A percentile compares a stretch with the other conserved stretches of the same genome.
These are phyloP conservation scores for Adansonia madagascariensis DNA, from an alignment of 441 rosid genomes.

Conservation along the genomic window DNA sequence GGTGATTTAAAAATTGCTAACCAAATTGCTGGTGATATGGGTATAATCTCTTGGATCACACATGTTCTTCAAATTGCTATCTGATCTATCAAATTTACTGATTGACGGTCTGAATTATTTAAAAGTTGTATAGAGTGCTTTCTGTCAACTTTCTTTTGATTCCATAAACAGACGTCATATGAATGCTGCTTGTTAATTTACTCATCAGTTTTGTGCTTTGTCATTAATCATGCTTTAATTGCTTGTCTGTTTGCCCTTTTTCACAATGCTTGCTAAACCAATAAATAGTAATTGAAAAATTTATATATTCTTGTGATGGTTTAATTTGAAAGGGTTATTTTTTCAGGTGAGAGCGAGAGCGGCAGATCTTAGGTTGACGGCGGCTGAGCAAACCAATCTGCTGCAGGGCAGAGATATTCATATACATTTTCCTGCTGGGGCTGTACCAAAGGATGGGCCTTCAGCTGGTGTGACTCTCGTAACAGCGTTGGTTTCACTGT, in stretches of 20 bases:
- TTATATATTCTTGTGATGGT: background rate
- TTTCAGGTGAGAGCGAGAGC: constrained; percentile 90
- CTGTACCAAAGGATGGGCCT: constrained; percentile 97
- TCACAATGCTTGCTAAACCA: constrained; percentile 1
- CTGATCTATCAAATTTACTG: background rate
- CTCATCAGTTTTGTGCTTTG: background rate
- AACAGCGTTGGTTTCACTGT: constrained; percentile 88
- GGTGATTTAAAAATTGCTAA: background rate
- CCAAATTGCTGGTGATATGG: background rate
- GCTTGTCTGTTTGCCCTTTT: background rate
- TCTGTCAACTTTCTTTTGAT: background rate
- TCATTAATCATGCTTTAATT: background rate
- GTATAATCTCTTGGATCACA: background rate
- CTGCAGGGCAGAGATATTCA: constrained; percentile 92
- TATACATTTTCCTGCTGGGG: constrained; percentile 99
- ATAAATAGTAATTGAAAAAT: background rate
- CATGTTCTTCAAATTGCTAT: background rate
- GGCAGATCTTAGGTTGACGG: constrained; percentile 68
- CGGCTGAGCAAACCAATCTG: constrained; percentile 60
- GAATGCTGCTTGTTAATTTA: background rate
- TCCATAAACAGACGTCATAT: background rate
- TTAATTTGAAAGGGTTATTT: constrained; percentile 24
- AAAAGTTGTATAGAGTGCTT: background rate
- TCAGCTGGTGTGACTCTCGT: constrained; percentile 99
- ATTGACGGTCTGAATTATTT: background rate